Evolutionary conservation across 2,329 filamentous ascomycete species (phyloP), one percentile per base, ranked within the genome.

Genomic region (Chrysoporthe puriensis): DNA sequence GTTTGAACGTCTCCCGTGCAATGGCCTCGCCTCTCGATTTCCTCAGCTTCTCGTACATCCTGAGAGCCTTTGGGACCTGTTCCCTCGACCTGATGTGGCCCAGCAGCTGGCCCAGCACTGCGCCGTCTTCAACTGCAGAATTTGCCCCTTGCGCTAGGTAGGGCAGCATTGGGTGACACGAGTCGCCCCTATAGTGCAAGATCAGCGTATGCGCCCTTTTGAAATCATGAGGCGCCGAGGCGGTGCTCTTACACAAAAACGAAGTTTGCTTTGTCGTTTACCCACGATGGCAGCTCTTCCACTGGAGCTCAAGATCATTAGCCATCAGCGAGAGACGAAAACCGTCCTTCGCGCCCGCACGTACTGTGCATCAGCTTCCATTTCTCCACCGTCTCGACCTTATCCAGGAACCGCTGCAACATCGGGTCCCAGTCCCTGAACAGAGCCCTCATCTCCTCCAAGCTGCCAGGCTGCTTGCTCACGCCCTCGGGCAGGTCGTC

Each of bases 61-160:
- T 73, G 21, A 84, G 73, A 0, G 79, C 82, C n/a, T 79, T 77
- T 0, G 81, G 80, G 1, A 88, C 67, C 40, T 85, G 80, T 0
- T 82, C 78, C 59, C 79, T 82, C 0, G 75, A 76, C 44, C 79
- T 76, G 11, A 90, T 78, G 2, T 83, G 79, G 0, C 84, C 83
- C 0, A 92, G 77, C 1, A 91, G 73, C 0, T 82, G 79, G 0
- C 89, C 90, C 0, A 92, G 77, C 0, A 90, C 88, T 0, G 89
- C 88, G 0, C 89, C 90, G 64, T 92, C 90, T 73, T 92, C 90
- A 1, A 92, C 67, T 0, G 86, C 85, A 0, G 85, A 88, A 73
- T 91, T 91, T 16, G 90, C 90, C 0, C 90, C 89, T 75, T 88
- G 90, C 0, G 86, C 89, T 40, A 88, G 80, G 70, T 87, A 86